Conservation (phyloP, 2,329 filamentous ascomycete genomes). For the Xylaria sp. region DNA sequence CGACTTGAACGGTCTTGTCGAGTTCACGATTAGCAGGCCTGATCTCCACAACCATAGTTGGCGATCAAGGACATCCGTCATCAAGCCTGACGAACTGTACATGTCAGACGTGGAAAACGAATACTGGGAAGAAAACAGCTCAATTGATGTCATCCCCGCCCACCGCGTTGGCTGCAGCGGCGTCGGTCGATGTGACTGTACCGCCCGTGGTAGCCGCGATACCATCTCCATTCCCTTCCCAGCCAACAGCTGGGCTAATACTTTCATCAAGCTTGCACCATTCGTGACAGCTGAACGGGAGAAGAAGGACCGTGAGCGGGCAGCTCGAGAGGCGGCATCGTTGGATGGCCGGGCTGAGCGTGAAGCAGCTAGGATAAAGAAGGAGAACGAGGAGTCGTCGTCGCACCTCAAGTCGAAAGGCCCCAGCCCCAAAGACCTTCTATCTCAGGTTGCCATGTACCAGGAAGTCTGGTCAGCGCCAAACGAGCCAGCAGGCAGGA, state of each 20-base stretch:
- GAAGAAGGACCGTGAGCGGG: conserved; percentile 44
- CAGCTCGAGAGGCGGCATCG: conserved; percentile 41
- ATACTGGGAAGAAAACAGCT: conserved; percentile 60
- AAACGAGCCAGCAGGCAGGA: conserved; percentile 46
- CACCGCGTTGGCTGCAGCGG: conserved; percentile 65
- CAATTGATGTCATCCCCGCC: conserved; percentile 60
- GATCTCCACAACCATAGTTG: conserved; percentile 67
- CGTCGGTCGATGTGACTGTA: conserved; percentile 61
- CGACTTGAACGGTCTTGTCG: conserved; percentile 68
- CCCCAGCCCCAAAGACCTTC: conserved; percentile 60
- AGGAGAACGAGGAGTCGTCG: conserved; percentile 52
- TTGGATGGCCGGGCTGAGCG: conserved; percentile 44
- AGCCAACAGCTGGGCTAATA: conserved; percentile 68
- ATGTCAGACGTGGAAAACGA: conserved; percentile 55
- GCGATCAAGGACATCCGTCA: conserved; percentile 70
- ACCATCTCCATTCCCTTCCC: conserved; percentile 69
- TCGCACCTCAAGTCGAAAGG: conserved; percentile 41
- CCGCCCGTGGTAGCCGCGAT: conserved; percentile 56
- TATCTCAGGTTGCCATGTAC: conserved; percentile 73
- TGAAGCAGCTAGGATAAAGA: conserved; percentile 46
- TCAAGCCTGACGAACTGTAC: conserved; percentile 67
- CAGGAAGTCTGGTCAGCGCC: conserved; percentile 72
- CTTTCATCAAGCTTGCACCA: conserved; percentile 66
- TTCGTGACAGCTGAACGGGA: conserved; percentile 56
- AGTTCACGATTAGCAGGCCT: conserved; percentile 67